Evolutionary conservation across 2,329 filamentous ascomycete genomes (phyloP).

Genomic region (Pyricularia pennisetigena): DNA sequence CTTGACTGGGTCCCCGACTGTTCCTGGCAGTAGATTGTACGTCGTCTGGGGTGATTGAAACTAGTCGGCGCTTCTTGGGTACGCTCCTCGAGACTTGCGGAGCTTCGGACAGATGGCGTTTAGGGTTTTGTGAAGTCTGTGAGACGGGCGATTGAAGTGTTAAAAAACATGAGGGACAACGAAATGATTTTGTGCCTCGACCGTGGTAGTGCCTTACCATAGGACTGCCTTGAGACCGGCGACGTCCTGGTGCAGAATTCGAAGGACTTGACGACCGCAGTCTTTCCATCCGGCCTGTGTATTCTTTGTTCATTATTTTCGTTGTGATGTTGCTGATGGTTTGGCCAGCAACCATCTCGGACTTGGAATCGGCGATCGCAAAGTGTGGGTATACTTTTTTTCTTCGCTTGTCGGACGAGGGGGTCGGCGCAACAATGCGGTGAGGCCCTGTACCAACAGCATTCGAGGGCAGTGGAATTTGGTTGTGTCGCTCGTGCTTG

Average conservation of each 20-base stretch:
- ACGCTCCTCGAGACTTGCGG: background rate
- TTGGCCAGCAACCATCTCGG: background rate
- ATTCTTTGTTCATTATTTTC: background rate
- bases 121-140: background rate
- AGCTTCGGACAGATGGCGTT: background rate
- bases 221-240: background rate
- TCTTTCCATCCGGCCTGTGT: background rate
- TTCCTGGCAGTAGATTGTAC: background rate
- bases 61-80: background rate
- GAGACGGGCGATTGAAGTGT: background rate
- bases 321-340: background rate
- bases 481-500: background rate
- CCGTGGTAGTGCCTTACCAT: background rate
- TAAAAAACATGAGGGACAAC: background rate
- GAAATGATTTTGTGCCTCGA: background rate
- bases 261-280: slow-evolving; percentile 1
- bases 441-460: background rate
- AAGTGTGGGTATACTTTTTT: background rate
- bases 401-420: background rate
- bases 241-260: background rate
- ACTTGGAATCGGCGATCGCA: background rate
- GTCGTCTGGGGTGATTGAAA: background rate
- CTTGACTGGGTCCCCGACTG: background rate
- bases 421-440: background rate
- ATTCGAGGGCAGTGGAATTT: background rate